These are phyloP conservation scores for Citrus inodora DNA, from an alignment of 345 rosid species.

Conservation along the genomic window DNA sequence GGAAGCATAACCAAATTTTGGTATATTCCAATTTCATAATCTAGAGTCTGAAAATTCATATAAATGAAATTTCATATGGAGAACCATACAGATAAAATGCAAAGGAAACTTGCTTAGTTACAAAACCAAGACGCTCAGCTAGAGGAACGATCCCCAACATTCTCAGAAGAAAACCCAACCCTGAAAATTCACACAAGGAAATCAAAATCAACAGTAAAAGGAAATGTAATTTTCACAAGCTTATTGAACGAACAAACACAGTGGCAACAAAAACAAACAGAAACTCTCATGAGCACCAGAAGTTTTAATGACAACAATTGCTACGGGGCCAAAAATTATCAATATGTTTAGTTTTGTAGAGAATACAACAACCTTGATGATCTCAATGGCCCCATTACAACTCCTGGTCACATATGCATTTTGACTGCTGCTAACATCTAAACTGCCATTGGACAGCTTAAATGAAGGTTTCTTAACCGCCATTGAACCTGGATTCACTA, in stretches of 20 bases:
- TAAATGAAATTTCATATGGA: background rate
- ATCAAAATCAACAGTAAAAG: background rate
- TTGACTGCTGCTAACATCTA: background rate
- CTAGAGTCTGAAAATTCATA: background rate
- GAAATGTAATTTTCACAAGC: background rate
- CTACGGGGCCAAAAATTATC: slow-evolving; percentile 31
- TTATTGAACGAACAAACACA: background rate
- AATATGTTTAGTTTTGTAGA: slow-evolving; percentile 27
- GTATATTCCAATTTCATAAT: background rate
- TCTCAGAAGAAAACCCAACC: slow-evolving; percentile 44
- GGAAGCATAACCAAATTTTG: background rate
- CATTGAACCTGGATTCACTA: background rate
- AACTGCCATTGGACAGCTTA: background rate
- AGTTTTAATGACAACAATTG: slow-evolving; percentile 22
- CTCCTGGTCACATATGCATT: background rate
- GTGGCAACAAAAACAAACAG: background rate
- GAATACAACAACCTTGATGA: slow-evolving; percentile 27
- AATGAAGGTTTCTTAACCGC: background rate
- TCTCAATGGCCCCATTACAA: slow-evolving; percentile 2
- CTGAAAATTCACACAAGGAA: slow-evolving; percentile 19
- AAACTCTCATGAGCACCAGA: slow-evolving; percentile 26
- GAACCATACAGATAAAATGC: background rate
- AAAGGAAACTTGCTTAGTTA: slow-evolving; percentile 35
- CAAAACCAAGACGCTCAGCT: slow-evolving; percentile 54
- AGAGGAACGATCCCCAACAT: slow-evolving; percentile 49